Conservation (phyloP, 805 yeast species). For the Wickerhamiella galacta region DNA sequence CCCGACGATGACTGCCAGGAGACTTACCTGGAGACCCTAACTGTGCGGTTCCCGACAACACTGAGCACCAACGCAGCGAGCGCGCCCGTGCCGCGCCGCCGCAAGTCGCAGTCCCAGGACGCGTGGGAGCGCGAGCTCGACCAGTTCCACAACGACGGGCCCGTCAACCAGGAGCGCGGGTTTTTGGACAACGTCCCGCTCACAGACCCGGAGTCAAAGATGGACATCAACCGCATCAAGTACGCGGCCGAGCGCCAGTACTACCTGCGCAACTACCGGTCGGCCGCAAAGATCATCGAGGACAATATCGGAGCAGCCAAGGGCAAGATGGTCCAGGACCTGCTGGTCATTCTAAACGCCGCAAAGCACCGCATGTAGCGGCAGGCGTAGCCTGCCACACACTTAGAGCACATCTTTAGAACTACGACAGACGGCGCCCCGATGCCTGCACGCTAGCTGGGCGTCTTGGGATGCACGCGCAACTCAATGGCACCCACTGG, state of each 20-base stretch:
- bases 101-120: conserved; percentile 60
- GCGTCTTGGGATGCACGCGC: conserved; percentile 17
- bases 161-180: conserved; percentile 21
- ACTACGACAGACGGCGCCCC: too few relatives aligned
- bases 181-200: conserved; percentile 5
- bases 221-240: conserved; percentile 37
- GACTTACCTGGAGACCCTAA: conserved; percentile 40
- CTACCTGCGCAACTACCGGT: conserved; percentile 33
- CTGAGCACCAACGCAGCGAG: background rate
- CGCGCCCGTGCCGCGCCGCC: conserved; percentile 22
- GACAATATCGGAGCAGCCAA: conserved; percentile 17
- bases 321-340: conserved; percentile 32
- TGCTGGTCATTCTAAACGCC: conserved; percentile 11
- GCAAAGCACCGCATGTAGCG: background rate
- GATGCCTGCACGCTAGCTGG: too few relatives aligned
- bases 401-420: too few relatives aligned
- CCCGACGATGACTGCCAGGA: conserved; percentile 72
- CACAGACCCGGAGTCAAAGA: conserved; percentile 25
- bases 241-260: conserved; percentile 50
- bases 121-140: conserved; percentile 36
- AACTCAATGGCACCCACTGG: conserved; percentile 30
- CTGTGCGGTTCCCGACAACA: conserved; percentile 8
- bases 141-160: conserved; percentile 40
- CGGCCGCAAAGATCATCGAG: conserved; percentile 33
- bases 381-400: too few relatives aligned